Percentiles rank a stretch among this genome's conserved stretches.
Conservation (phyloP, 1,284 basidiomycete genomes). For the Cryptococcus jaspeensis region DNA sequence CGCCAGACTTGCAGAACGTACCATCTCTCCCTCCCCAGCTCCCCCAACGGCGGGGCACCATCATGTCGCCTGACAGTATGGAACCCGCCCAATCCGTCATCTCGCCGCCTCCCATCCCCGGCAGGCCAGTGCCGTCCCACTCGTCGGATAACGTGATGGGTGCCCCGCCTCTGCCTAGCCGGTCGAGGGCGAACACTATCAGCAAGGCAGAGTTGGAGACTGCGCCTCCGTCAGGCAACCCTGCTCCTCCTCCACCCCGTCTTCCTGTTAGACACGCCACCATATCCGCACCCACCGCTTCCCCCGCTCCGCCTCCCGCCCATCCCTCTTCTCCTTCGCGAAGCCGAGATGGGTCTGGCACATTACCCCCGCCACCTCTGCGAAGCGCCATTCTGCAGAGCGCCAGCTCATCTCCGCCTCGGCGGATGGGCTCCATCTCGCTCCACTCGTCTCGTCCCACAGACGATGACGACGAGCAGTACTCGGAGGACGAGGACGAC, state of each 20-base stretch:
- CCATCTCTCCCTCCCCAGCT: slow-evolving; percentile 5
- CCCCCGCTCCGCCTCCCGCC: slow-evolving; percentile 6
- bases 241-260: slow-evolving; percentile 14
- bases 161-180: slow-evolving; percentile 15
- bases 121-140: background rate
- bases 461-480: slow-evolving; percentile 22
- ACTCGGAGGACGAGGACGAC: slow-evolving; percentile 36
- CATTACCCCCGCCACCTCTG: slow-evolving; percentile 20
- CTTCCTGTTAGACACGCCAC: slow-evolving; percentile 17
- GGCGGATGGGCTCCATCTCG: slow-evolving; percentile 3
- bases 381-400: slow-evolving; percentile 15
- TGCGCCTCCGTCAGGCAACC: background rate
- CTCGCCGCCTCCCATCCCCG: slow-evolving; percentile 3
- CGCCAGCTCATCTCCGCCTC: slow-evolving; percentile 10
- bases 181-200: slow-evolving; percentile 14
- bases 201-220: slow-evolving; percentile 12
- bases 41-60: slow-evolving; percentile 5
- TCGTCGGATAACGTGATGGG: slow-evolving; percentile 4
- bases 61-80: slow-evolving; percentile 1
- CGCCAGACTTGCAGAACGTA: background rate
- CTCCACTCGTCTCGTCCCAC: slow-evolving; percentile 3
- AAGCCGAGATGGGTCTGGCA: slow-evolving; percentile 8
- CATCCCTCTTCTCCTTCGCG: slow-evolving; percentile 12
- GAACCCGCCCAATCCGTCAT: slow-evolving; percentile 1
- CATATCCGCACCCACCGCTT: background rate